phyloP scores from a whole-genome alignment of 257 asterid species.

The Gynochthodes officinalis region DNA sequence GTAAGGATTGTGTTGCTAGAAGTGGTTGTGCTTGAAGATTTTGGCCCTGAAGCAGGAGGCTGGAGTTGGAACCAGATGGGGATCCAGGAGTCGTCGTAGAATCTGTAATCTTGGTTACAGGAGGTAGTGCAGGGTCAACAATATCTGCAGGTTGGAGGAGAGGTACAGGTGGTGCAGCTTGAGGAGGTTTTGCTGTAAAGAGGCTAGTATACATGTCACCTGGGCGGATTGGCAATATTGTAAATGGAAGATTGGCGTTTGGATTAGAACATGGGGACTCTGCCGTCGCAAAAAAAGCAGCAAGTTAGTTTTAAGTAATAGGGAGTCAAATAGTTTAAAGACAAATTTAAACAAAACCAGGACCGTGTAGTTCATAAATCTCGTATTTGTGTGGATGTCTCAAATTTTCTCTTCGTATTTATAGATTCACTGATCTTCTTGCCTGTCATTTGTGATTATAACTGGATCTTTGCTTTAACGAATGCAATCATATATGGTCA shows the following conservation, averaged over 20 bases:
- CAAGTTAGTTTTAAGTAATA: background rate
- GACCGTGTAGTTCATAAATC: background rate
- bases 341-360: background rate
- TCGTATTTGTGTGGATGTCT: too few relatives aligned
- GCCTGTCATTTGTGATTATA: too few relatives aligned
- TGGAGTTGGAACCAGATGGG: background rate
- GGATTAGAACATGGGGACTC: constrained; percentile 24
- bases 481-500: background rate
- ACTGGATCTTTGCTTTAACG: too few relatives aligned
- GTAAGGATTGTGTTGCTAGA: constrained; percentile 2
- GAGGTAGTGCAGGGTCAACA: constrained; percentile 21
- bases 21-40: background rate
- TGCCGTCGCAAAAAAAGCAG: constrained; percentile 1
- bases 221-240: constrained; percentile 22
- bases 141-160: constrained; percentile 17
- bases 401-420: background rate
- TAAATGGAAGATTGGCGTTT: constrained; percentile 11
- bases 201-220: constrained; percentile 17
- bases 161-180: constrained; percentile 17
- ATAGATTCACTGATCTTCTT: background rate
- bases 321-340: background rate
- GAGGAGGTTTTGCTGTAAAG: constrained; percentile 18
- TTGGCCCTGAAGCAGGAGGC: background rate
- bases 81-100: background rate
- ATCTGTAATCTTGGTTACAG: constrained; percentile 7